Conservation (phyloP, 2,329 filamentous ascomycete genomes). For the Pseudogymnoascus destructans region DNA sequence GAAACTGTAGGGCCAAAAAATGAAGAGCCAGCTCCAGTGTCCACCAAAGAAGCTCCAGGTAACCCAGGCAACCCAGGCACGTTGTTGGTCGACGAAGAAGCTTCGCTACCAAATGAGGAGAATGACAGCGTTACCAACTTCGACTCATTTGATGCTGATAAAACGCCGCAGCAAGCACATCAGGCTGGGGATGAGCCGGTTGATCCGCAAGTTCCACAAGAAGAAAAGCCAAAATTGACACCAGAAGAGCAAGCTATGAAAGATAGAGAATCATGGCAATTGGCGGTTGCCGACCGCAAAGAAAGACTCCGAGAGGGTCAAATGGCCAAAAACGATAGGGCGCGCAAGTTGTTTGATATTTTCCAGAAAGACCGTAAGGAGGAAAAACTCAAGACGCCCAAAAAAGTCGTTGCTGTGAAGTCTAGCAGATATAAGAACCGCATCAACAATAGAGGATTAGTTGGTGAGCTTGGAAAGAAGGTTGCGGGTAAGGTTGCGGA, state of each 20-base stretch:
- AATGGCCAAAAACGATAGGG: background rate
- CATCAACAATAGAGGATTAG: background rate
- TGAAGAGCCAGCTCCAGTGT: background rate
- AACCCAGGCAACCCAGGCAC: background rate
- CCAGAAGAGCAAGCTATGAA: background rate
- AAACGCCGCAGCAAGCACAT: background rate
- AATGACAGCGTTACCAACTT: background rate
- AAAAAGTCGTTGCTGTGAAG: background rate
- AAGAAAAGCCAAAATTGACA: background rate
- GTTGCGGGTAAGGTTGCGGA: background rate
- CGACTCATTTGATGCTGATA: background rate
- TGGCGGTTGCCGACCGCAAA: background rate
- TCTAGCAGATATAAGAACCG: background rate
- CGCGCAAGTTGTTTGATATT: background rate
- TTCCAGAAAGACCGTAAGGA: background rate
- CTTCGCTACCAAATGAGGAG: background rate
- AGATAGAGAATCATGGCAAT: background rate
- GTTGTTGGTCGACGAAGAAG: background rate
- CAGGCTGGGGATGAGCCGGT: background rate
- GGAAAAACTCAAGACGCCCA: background rate
- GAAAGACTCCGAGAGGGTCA: background rate
- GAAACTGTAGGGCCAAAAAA: background rate
- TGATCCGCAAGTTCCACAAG: background rate
- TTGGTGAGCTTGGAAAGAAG: background rate
- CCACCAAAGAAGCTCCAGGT: background rate